Evolutionary conservation across 2,329 filamentous ascomycete species (phyloP).

Genomic region (Atkinsonella hypoxylon): DNA sequence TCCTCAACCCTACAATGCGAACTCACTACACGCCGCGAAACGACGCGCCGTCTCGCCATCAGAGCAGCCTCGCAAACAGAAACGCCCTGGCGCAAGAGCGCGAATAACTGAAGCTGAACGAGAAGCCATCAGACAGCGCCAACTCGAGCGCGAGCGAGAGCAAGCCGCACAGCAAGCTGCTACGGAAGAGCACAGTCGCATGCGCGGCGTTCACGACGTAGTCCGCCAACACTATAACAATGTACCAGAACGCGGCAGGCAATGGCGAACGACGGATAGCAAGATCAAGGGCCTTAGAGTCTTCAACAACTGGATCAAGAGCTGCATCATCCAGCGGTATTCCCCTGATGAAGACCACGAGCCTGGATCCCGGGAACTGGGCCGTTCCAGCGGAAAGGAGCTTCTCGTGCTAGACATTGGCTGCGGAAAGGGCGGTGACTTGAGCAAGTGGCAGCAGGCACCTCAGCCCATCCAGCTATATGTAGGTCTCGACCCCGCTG

Average conservation of each 20-base stretch:
- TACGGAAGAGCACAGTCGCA: constrained; percentile 26
- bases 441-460: constrained; percentile 92
- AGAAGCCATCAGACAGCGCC: constrained; percentile 52
- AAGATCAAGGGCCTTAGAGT: constrained; percentile 88
- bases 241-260: constrained; percentile 81
- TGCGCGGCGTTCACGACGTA: constrained; percentile 59
- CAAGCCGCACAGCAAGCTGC: constrained; percentile 24
- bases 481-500: constrained; percentile 85
- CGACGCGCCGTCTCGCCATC: constrained; percentile 44
- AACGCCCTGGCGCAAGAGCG: constrained; percentile 54
- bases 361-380: constrained; percentile 44
- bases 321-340: constrained; percentile 93
- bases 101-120: constrained; percentile 56
- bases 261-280: constrained; percentile 90
- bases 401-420: constrained; percentile 85
- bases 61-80: constrained; percentile 49
- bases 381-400: constrained; percentile 40
- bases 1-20: constrained; percentile 49
- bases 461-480: constrained; percentile 88
- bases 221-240: constrained; percentile 93
- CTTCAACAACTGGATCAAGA: constrained; percentile 99
- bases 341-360: constrained; percentile 66
- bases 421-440: constrained; percentile 90
- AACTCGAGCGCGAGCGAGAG: constrained; percentile 43
- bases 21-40: constrained; percentile 44